Evolutionary conservation across 441 rosid species (phyloP).

Genomic region (Erodium trifolium): DNA sequence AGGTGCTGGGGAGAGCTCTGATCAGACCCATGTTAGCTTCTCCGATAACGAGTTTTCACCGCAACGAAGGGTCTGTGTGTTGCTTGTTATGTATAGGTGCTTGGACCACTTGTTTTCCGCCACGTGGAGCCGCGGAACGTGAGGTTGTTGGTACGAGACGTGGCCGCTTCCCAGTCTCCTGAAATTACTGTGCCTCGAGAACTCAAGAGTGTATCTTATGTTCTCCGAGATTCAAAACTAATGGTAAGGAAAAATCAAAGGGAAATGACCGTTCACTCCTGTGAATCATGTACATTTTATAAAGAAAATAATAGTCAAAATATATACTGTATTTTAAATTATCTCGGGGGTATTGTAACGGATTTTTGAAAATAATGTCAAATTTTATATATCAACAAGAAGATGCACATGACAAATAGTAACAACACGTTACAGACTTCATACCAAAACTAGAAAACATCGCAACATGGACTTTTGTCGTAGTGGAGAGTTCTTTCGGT

Average conservation of each 20-base stretch:
- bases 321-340: no score
- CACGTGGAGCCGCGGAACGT: background rate
- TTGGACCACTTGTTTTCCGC: conserved; percentile 16
- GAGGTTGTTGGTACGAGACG: conserved; percentile 34
- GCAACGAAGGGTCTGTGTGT: background rate
- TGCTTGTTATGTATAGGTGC: background rate
- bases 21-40: background rate
- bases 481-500: no score
- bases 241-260: background rate
- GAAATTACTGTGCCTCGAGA: background rate
- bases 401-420: no score
- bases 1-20: background rate
- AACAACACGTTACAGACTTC: no score
- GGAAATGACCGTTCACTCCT: no score
- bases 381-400: no score
- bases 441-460: no score
- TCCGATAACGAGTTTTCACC: conserved; percentile 12
- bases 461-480: no score
- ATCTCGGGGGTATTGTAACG: no score
- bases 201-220: background rate
- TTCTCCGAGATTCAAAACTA: background rate
- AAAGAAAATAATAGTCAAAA: no score
- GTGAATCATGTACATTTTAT: no score
- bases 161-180: conserved; percentile 21
- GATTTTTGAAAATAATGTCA: no score